phyloP scores from a whole-genome alignment of 768 basidiomycete genomes.

The Lactarius sanguifluus region DNA sequence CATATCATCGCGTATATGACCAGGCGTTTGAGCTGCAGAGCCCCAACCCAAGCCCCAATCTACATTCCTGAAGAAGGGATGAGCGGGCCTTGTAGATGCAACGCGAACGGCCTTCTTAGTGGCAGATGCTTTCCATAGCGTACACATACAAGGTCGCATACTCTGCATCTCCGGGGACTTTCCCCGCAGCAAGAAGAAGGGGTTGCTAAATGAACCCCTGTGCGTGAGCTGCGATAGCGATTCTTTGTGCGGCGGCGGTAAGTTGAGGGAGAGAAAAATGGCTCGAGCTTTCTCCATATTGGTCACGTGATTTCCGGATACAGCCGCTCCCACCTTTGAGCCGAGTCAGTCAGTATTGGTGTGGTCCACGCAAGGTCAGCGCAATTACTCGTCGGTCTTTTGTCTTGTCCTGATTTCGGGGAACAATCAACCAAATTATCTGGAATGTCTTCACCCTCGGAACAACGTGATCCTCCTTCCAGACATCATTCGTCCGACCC shows the following conservation, averaged over 20 bases:
- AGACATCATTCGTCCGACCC: slow-evolving; percentile 5
- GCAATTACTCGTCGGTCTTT: background rate
- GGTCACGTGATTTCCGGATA: slow-evolving; percentile 22
- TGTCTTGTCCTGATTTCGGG: background rate
- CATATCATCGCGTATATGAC: slow-evolving; percentile 70
- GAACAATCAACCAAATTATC: background rate
- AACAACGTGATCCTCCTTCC: slow-evolving; percentile 8
- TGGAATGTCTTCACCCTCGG: slow-evolving; percentile 18
- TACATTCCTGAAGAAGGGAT: slow-evolving; percentile 21
- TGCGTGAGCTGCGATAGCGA: slow-evolving; percentile 83
- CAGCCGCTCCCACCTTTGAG: background rate
- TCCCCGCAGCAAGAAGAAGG: slow-evolving; percentile 73
- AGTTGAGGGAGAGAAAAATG: slow-evolving; percentile 33
- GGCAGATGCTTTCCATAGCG: slow-evolving; percentile 69
- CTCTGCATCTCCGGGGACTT: slow-evolving; percentile 93
- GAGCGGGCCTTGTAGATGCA: slow-evolving; percentile 38
- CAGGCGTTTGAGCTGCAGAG: slow-evolving; percentile 43
- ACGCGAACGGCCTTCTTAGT: slow-evolving; percentile 61
- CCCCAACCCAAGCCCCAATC: slow-evolving; percentile 31
- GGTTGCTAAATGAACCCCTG: slow-evolving; percentile 50
- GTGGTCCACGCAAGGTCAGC: background rate
- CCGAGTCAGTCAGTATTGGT: background rate
- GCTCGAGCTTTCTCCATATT: too few species aligned
- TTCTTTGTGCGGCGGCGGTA: slow-evolving; percentile 67
- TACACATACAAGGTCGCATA: slow-evolving; percentile 44